Evolutionary conservation across 805 yeast genomes (phyloP), one percentile per base, ranked within the genome.

Genomic region (Ogataea nakhonphanomensis): DNA sequence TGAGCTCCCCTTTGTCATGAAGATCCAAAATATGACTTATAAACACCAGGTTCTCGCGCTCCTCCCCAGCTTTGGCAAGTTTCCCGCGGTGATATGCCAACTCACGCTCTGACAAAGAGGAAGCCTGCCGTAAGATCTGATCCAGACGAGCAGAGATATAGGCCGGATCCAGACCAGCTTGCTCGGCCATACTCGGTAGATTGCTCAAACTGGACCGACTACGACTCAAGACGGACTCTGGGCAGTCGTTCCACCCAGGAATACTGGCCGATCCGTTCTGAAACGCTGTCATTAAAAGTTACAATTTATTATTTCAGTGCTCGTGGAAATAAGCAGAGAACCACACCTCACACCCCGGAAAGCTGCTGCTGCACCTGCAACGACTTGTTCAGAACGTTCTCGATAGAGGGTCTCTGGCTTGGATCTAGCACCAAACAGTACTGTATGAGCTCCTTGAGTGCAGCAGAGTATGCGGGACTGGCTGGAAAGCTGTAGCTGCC

Each of bases 351-450:
- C 38, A 34, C 43, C 43, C 6, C 13, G n/a, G 21, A 7, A 14
- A 22, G 11, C 8, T 20, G 8, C 9, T 20, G 48, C 44, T 69
- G 72, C 5, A 71, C 44, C 14, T 64, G 69, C 35, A 80, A 59
- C 4, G 81, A 76, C 32, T 52, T 61, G 9, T 73, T 69, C 37
- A 84, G 54, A 2, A 86, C 74, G 33, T 73, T 72, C 47, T 78
- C 86, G 15, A 82, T 71, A 0, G 70, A 46, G 0, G 95, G 95
- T 45, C 97, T 69, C 26, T 71, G 57, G 0, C 49, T 51, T 0
- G 89, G 78, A 39, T 85, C 81, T 8, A 81, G 70, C 6, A 69
- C 71, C 40, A 90, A 64, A 59, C 96, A 89, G 43, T 57, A 54
- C 25, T 59, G 53, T 8, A 90, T 78, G 31, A 89, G 48, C 1